Percentiles rank a stretch among this genome's conserved stretches.
Evolutionary conservation across 805 yeast genomes (phyloP).

Genomic region (Candida incommunis): DNA sequence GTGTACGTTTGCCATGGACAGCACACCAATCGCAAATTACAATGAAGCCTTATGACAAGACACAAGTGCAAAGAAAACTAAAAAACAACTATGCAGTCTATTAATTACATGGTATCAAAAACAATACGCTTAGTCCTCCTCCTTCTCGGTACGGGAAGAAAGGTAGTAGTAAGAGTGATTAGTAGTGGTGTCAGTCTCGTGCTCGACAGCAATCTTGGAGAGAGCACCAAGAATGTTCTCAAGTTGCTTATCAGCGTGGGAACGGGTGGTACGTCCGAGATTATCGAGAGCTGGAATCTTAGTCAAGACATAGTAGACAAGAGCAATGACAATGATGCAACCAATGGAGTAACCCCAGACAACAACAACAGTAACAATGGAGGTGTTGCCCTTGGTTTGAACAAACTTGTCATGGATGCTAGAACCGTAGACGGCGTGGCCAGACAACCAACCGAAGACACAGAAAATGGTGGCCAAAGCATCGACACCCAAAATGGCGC

Average conservation of each 20-base stretch:
- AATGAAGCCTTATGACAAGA: too few species aligned
- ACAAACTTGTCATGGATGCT: slow-evolving; percentile 32
- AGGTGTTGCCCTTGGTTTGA: slow-evolving; percentile 76
- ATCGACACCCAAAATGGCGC: slow-evolving; percentile 87
- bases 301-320: slow-evolving; percentile 74
- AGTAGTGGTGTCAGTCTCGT: slow-evolving; percentile 20
- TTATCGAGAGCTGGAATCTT: slow-evolving; percentile 19
- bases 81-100: not conserved
- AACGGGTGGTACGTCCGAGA: slow-evolving; percentile 21
- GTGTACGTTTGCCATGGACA: too few species aligned
- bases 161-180: slow-evolving; percentile 20
- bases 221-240: slow-evolving; percentile 25
- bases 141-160: slow-evolving; percentile 21
- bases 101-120: slow-evolving; percentile 2
- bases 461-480: slow-evolving; percentile 83
- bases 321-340: slow-evolving; percentile 90
- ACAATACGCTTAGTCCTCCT: slow-evolving; percentile 15
- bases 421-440: slow-evolving; percentile 18
- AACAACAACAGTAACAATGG: slow-evolving; percentile 85
- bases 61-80: not conserved
- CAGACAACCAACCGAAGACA: slow-evolving; percentile 80
- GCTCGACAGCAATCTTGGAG: slow-evolving; percentile 25
- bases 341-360: slow-evolving; percentile 92
- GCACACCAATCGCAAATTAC: too few species aligned
- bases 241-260: slow-evolving; percentile 19